Evolutionary conservation across 148 eudicot species (phyloP), one percentile per base, ranked within the genome.

Genomic region (Cornus florida): DNA sequence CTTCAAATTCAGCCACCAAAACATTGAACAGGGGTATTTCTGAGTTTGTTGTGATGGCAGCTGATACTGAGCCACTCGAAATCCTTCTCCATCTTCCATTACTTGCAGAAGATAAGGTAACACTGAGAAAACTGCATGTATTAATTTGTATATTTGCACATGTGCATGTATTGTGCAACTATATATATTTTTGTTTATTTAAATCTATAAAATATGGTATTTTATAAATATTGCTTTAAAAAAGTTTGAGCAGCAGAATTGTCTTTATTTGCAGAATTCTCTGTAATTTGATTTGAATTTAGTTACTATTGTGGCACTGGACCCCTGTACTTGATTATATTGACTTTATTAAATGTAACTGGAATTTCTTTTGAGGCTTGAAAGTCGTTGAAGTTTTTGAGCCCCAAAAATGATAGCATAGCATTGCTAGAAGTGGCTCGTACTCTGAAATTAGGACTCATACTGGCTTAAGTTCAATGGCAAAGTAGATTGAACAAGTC

Each of bases 1-100:
- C 3, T 62, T 43, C 48, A 38, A n/a, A 48, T 82, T 79, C 90
- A 92, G 97, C 97, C 8, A 92, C 97, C 12, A 92, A 92, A 82
- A 90, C 97, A 35, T 77, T 92, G 77, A 92, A 92, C 85, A 91
- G 97, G 78, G 97, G 97, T 79, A 92, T 92, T 41, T 89, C 97
- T 80, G 97, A 92, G 53, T 92, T 92, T 78, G 87, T 92, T 7
- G 94, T 92, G 50, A 90, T 92, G 97, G 97, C 97, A 23, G 97
- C 97, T 19, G 97, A 92, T 73, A 83, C 97, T 2, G 94, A 92
- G 87, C 97, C 97, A 6, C 88, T 92, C 80, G 97, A 92, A 84
- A 91, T 92, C 79, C 91, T 92, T 74, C 94, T 92, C 72, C 97
- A 92, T 80, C 94, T 92, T 80, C 97, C 97, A 22, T 79, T 92